Conservation (phyloP, 495 filamentous ascomycete genomes). For the Penicilliopsis zonata region DNA sequence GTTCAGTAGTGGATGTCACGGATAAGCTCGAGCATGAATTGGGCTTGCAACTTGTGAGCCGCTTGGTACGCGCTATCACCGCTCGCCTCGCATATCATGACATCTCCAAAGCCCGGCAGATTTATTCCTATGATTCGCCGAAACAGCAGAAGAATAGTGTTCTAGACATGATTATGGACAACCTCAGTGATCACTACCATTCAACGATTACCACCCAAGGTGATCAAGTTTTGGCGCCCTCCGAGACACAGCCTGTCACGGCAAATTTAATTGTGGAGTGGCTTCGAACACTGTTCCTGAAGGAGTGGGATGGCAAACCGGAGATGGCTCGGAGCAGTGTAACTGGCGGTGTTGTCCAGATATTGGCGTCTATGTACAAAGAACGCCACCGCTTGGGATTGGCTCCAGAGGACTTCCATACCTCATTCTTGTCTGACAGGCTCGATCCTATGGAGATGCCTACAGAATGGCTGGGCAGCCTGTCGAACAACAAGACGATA, state of each 20-base stretch:
- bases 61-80: constrained; percentile 41
- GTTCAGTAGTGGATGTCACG: constrained; percentile 23
- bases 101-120: constrained; percentile 33
- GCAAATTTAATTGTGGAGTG: constrained; percentile 60
- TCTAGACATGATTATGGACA: constrained; percentile 26
- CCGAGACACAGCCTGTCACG: constrained; percentile 24
- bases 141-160: constrained; percentile 21
- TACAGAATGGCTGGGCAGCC: constrained; percentile 50
- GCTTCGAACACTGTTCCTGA: constrained; percentile 62
- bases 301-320: constrained; percentile 66
- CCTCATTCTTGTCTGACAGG: constrained; percentile 62
- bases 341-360: constrained; percentile 60
- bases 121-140: constrained; percentile 17
- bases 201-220: constrained; percentile 14
- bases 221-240: constrained; percentile 18
- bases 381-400: constrained; percentile 52
- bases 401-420: constrained; percentile 55
- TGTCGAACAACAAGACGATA: constrained; percentile 44
- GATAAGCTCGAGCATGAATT: constrained; percentile 52
- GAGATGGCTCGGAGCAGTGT: constrained; percentile 52
- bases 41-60: constrained; percentile 41
- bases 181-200: constrained; percentile 27
- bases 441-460: constrained; percentile 70
- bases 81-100: constrained; percentile 39
- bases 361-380: constrained; percentile 63